Evolutionary conservation across 2,329 filamentous ascomycete species (phyloP).

Genomic region (Endocalyx cinctus): DNA sequence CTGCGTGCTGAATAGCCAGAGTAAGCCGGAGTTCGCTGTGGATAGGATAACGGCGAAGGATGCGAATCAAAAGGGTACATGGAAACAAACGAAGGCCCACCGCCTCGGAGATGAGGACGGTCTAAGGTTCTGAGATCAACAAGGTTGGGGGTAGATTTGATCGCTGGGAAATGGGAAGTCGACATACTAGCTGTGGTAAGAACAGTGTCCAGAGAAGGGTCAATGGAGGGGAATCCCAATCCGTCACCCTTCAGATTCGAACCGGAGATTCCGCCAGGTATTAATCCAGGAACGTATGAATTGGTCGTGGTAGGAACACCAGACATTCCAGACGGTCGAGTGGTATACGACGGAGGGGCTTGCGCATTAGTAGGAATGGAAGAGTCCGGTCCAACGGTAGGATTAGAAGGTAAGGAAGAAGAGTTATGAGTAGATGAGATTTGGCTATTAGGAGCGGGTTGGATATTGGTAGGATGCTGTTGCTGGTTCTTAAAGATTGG

Average conservation of each 20-base stretch:
- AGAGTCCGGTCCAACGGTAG: conserved; percentile 22
- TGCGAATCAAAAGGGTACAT: conserved; percentile 22
- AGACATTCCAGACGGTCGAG: conserved; percentile 22
- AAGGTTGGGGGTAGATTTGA: conserved; percentile 19
- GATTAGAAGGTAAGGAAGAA: conserved; percentile 19
- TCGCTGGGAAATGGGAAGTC: conserved; percentile 26
- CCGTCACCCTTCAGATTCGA: conserved; percentile 32
- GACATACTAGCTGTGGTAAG: conserved; percentile 32
- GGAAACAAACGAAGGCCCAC: conserved; percentile 37
- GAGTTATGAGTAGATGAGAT: conserved; percentile 10
- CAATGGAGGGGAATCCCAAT: conserved; percentile 60
- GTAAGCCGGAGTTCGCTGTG: conserved; percentile 38
- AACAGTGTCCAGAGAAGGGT: conserved; percentile 57
- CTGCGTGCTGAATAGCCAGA: conserved; percentile 49
- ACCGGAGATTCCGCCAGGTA: conserved; percentile 28
- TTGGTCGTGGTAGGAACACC: conserved; percentile 19
- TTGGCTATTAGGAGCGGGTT: conserved; percentile 57
- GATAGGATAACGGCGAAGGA: conserved; percentile 20
- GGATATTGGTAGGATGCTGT: conserved; percentile 62
- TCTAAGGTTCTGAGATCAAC: conserved; percentile 30
- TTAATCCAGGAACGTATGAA: conserved; percentile 26
- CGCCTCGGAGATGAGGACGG: conserved; percentile 46
- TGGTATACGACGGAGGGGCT: conserved; percentile 20
- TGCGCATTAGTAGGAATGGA: conserved; percentile 16
- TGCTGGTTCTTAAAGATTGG: conserved; percentile 73